Conservation (phyloP, 2,329 filamentous ascomycete species). For the Podosphaera fusca region DNA sequence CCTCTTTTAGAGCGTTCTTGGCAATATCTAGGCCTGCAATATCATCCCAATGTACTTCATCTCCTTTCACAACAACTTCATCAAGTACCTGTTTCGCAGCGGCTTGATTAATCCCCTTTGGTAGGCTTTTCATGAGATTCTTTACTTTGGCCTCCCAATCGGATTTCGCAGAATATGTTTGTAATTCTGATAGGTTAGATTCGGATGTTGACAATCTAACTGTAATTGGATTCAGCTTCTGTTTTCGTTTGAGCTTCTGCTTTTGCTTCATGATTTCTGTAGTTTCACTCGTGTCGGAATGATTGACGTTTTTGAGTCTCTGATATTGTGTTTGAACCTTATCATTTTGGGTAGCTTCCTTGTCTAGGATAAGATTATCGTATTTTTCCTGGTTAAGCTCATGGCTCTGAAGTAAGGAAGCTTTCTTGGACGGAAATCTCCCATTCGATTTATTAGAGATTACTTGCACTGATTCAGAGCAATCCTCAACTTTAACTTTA, state of each 20-base stretch:
- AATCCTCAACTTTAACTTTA: constrained; percentile 6
- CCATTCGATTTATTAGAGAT: constrained; percentile 12
- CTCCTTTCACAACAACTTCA: constrained; percentile 82
- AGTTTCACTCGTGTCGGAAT: constrained; percentile 12
- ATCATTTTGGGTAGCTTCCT: constrained; percentile 6
- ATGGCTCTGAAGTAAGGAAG: constrained; percentile 14
- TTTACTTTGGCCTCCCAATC: constrained; percentile 39
- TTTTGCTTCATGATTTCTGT: constrained; percentile 11
- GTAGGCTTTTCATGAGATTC: constrained; percentile 51
- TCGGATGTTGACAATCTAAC: constrained; percentile 21
- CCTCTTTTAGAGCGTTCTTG: constrained; percentile 80
- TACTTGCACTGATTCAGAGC: constrained; percentile 2
- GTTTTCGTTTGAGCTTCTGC: constrained; percentile 11
- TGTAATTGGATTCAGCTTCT: constrained; percentile 16
- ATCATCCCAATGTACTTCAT: constrained; percentile 86
- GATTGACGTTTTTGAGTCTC: constrained; percentile 12
- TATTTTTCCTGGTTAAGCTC: constrained; percentile 12
- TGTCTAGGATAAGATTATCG: constrained; percentile 7
- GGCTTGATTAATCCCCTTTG: constrained; percentile 55
- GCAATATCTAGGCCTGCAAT: constrained; percentile 77
- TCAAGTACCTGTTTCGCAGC: constrained; percentile 86
- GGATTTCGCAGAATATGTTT: constrained; percentile 21
- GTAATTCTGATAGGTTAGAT: constrained; percentile 21
- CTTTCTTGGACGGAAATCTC: constrained; percentile 16
- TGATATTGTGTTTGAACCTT: constrained; percentile 12